These are phyloP conservation scores for Oryza glaberrima DNA, from an alignment of 176 grass and related monocot species.

Conservation along the genomic window DNA sequence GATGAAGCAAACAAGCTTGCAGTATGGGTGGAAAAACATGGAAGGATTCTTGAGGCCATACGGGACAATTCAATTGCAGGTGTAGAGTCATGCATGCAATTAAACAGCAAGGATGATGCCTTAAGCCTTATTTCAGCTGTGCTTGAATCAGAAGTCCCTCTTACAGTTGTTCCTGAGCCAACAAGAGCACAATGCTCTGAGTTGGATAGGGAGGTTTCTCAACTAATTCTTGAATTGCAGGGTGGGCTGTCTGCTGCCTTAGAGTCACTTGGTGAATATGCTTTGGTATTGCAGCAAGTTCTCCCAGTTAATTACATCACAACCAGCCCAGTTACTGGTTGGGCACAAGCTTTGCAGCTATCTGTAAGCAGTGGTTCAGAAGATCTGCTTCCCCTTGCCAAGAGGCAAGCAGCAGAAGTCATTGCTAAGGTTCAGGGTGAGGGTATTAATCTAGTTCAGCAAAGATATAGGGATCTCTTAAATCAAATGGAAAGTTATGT, in stretches of 20 bases:
- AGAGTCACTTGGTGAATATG: constrained; percentile 74
- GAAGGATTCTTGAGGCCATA: constrained; percentile 74
- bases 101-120: constrained; percentile 61
- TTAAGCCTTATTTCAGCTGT: constrained; percentile 88
- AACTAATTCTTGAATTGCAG: constrained; percentile 80
- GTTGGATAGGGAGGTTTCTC: constrained; percentile 87
- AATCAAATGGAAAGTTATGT: constrained; percentile 80
- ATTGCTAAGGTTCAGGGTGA: constrained; percentile 83
- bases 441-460: constrained; percentile 70
- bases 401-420: constrained; percentile 77
- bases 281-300: constrained; percentile 79
- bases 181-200: constrained; percentile 83
- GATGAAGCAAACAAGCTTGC: constrained; percentile 75
- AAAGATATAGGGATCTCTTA: constrained; percentile 77
- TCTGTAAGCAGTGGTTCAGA: constrained; percentile 68
- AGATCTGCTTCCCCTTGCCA: constrained; percentile 85
- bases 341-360: constrained; percentile 92
- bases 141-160: constrained; percentile 77
- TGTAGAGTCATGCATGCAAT: constrained; percentile 45
- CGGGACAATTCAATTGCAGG: constrained; percentile 57
- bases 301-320: constrained; percentile 76
- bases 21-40: constrained; percentile 90
- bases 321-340: constrained; percentile 81
- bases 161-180: constrained; percentile 94
- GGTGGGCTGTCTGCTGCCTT: constrained; percentile 68